Evolutionary conservation across 345 rosid genomes (phyloP), one percentile per base, ranked within the genome.

Genomic region (Acer yangbiense): DNA sequence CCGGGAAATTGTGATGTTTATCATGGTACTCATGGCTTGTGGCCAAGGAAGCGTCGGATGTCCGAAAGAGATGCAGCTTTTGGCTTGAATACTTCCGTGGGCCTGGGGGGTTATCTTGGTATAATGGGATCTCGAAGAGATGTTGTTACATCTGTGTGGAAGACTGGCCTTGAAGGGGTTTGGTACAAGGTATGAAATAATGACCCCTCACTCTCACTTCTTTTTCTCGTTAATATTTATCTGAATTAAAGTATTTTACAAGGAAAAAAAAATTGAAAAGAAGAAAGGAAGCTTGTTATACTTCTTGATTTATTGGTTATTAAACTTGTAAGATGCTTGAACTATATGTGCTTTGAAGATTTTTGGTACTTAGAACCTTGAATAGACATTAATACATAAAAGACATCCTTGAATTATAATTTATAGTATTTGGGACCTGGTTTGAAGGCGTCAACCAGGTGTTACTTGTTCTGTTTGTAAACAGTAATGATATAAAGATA

Each of bases 51-150:
- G 87, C 97, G 98, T 7, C 87, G 98, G 71, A 83, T 94, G 89
- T 94, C 98, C 64, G 98, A 97, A 87, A 89, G 99, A 86, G 98
- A 94, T 88, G 99, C 98, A 9, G 99, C 98, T 69, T 93, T 93
- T 83, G 99, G 99, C 73, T 87, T 89, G 87, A 93, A 94, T 78
- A 94, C 95, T 68, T 94, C 97, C 8, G 93, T 88, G 58, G 99
- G 98, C 71, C 81, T 97, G 77, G 99, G 98, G 71, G 85, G 90
- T n/a, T 97, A 94, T 91, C 97, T 94, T 75, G 99, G 99, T 65
- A 94, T 94, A 70, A 93, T 94, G 99, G 99, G 99, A 80, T 97
- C 99, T 78, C 90, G 98, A 58, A 89, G 99, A 78, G 98, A 94
- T 84, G 99, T 97, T 76, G 93, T 94, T 76, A 94, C 98, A 1